Percentiles rank a stretch among this genome's conserved stretches.
phyloP scores from a whole-genome alignment of 768 basidiomycete genomes.

The Boletus reticulatus region DNA sequence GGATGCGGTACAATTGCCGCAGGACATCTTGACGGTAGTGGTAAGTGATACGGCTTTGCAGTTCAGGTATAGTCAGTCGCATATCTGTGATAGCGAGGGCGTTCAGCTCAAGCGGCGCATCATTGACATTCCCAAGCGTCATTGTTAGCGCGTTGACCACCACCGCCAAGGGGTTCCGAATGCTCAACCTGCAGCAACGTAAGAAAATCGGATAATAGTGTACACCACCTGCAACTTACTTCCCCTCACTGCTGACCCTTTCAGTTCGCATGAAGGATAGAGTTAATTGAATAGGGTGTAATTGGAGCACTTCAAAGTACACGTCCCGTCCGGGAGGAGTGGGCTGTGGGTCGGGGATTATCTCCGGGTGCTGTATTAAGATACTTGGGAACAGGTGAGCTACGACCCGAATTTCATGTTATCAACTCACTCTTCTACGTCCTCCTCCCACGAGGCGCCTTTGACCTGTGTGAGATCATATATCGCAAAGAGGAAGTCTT shows the following conservation, averaged over 20 bases:
- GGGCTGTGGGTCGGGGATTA: constrained; percentile 68
- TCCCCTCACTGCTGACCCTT: constrained; percentile 87
- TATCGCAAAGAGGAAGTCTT: constrained; percentile 90
- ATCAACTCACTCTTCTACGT: constrained; percentile 63
- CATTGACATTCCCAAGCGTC: constrained; percentile 96
- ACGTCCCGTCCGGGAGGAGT: constrained; percentile 72
- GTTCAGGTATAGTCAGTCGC: constrained; percentile 79
- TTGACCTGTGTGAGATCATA: constrained; percentile 91
- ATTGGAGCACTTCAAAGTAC: constrained; percentile 93
- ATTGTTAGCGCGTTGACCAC: constrained; percentile 94
- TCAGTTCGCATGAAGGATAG: constrained; percentile 98
- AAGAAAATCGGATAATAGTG: constrained; percentile 1
- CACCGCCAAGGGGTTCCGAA: constrained; percentile 89
- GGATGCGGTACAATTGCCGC: constrained; percentile 91
- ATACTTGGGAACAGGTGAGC: constrained; percentile 42
- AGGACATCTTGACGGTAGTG: constrained; percentile 94
- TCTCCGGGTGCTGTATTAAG: constrained; percentile 66
- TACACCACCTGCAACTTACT: constrained; percentile 50
- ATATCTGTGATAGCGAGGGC: constrained; percentile 93
- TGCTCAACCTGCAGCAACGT: constrained; percentile 50
- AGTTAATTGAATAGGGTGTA: constrained; percentile 90
- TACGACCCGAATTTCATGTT: neutral
- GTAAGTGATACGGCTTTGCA: constrained; percentile 80
- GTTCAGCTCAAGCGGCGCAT: constrained; percentile 92
- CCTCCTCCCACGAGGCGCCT: constrained; percentile 87